Percentiles rank a stretch among this genome's conserved stretches.
phyloP scores from a whole-genome alignment of 2,329 filamentous ascomycete genomes.

The Fusarium multiceps region DNA sequence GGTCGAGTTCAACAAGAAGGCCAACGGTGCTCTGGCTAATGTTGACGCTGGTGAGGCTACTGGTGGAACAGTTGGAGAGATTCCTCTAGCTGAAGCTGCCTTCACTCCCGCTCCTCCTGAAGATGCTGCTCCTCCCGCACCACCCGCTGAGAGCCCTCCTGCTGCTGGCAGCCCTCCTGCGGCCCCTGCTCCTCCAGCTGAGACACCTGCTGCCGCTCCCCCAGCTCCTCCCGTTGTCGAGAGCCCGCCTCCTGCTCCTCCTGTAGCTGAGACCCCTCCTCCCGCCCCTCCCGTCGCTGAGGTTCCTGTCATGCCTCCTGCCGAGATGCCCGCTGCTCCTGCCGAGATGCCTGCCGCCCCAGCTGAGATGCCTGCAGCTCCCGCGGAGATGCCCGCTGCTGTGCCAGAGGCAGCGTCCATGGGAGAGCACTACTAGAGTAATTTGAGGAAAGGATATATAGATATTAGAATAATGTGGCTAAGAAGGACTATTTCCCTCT shows the following conservation, averaged over 20 bases:
- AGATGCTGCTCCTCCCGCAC: slow-evolving; percentile 14
- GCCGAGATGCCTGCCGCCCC: background rate
- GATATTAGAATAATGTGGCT: background rate
- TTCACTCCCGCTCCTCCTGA: slow-evolving; percentile 36
- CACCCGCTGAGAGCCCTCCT: slow-evolving; percentile 10
- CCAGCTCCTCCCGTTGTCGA: background rate
- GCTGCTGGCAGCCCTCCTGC: background rate
- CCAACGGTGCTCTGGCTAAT: slow-evolving; percentile 31
- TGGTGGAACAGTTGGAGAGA: slow-evolving; percentile 39
- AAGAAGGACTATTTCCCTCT: background rate
- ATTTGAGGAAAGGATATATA: too few relatives aligned
- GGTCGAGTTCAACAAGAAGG: slow-evolving; percentile 35
- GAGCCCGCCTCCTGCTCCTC: background rate
- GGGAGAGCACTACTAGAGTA: background rate
- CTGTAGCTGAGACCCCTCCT: background rate
- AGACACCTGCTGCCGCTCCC: background rate
- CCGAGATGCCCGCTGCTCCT: background rate
- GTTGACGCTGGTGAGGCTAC: slow-evolving; percentile 34
- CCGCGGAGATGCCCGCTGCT: background rate
- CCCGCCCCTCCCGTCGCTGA: background rate
- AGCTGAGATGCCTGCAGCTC: background rate
- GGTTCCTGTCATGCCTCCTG: background rate
- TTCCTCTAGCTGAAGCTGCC: slow-evolving; percentile 36
- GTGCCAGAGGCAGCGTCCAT: background rate
- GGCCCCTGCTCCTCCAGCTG: background rate